These are phyloP conservation scores for Metschnikowia matae DNA, from an alignment of 805 yeast genomes.

Conservation along the genomic window DNA sequence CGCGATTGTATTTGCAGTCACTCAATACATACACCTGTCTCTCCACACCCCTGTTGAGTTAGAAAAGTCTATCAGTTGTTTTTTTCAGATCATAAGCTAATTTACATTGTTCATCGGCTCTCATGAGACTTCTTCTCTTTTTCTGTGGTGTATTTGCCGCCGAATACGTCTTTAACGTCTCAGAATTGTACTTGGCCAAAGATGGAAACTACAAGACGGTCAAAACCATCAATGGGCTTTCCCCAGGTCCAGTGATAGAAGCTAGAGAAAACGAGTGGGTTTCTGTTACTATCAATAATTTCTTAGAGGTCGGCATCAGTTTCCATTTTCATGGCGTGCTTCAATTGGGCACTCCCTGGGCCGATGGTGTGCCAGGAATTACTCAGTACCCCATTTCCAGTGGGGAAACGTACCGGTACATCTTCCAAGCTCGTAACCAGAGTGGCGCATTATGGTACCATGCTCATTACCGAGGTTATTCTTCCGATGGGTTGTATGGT, in stretches of 20 bases:
- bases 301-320: slow-evolving; percentile 34
- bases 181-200: slow-evolving; percentile 15
- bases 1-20: slow-evolving; percentile 5
- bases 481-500: slow-evolving; percentile 48
- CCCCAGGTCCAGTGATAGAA: slow-evolving; percentile 49
- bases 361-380: slow-evolving; percentile 50
- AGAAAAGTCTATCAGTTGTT: no score
- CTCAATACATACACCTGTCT: no score
- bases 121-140: slow-evolving; percentile 5
- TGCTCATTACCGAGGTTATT: slow-evolving; percentile 45
- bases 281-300: slow-evolving; percentile 35
- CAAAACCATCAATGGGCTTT: slow-evolving; percentile 39
- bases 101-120: neutral
- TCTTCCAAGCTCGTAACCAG: slow-evolving; percentile 37
- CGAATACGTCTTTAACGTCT: slow-evolving; percentile 9
- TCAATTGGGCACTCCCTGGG: slow-evolving; percentile 42
- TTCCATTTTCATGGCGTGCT: slow-evolving; percentile 54
- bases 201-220: slow-evolving; percentile 34
- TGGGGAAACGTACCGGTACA: slow-evolving; percentile 39
- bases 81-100: no score
- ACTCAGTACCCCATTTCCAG: slow-evolving; percentile 49
- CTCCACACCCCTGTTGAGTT: no score
- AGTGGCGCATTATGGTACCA: slow-evolving; percentile 57
- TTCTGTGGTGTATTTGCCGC: slow-evolving; percentile 17
- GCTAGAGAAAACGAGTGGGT: slow-evolving; percentile 33